Evolutionary conservation across 306 rosid genomes (phyloP).

Genomic region (Sophora flavescens): DNA sequence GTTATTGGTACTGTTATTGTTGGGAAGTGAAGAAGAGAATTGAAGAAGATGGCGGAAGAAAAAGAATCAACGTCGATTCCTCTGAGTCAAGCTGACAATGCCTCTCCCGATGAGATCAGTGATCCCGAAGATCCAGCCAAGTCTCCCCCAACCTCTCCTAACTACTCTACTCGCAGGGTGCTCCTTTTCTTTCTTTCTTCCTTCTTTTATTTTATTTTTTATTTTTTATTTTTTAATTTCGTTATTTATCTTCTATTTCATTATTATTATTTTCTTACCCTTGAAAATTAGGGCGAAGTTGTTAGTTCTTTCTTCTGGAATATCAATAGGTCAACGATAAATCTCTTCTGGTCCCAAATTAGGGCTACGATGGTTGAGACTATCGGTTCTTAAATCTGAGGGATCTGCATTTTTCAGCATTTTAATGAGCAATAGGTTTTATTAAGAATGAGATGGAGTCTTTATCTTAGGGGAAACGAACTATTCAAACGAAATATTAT

Average conservation of each 20-base stretch:
- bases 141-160: conserved; percentile 77
- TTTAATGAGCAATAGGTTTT: conserved; percentile 7
- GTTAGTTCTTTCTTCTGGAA: conserved; percentile 37
- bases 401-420: conserved; percentile 24
- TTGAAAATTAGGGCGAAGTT: conserved; percentile 34
- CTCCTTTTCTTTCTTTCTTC: conserved; percentile 41
- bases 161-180: conserved; percentile 95
- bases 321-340: too few relatives aligned
- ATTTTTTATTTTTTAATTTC: not conserved
- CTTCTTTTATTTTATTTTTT: not conserved
- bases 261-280: not conserved
- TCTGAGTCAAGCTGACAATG: conserved; percentile 81
- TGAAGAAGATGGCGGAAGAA: conserved; percentile 72
- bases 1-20: not conserved
- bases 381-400: not conserved
- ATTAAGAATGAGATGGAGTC: not conserved
- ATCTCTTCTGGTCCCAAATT: too few relatives aligned
- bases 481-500: not conserved
- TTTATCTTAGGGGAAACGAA: not conserved
- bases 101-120: conserved; percentile 39
- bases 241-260: not conserved
- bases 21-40: conserved; percentile 14
- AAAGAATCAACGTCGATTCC: conserved; percentile 85
- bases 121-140: conserved; percentile 96
- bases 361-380: not conserved